Evolutionary conservation across 176 grass and related monocot species (phyloP).

Genomic region (Carex pumila): DNA sequence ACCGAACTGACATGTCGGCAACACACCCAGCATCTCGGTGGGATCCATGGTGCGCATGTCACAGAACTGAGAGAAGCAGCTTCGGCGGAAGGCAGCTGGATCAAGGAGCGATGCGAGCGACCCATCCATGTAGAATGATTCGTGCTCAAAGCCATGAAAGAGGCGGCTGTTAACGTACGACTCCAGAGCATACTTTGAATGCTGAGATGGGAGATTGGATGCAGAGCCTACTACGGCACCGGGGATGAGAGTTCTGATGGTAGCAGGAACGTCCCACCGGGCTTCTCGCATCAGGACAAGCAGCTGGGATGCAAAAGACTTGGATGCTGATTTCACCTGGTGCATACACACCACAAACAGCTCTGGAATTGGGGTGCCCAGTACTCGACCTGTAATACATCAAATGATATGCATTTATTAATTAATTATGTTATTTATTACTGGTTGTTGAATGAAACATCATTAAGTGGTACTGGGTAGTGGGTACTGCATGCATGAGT

Average conservation of each 20-base stretch:
- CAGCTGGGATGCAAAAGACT: slow-evolving; percentile 65
- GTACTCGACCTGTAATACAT: background rate
- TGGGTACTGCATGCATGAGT: background rate
- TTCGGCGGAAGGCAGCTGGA: slow-evolving; percentile 63
- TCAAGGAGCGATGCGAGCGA: slow-evolving; percentile 87
- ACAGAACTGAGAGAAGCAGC: slow-evolving; percentile 60
- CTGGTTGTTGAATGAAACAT: background rate
- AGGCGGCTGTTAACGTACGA: slow-evolving; percentile 55
- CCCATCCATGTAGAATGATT: slow-evolving; percentile 95
- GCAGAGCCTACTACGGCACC: slow-evolving; percentile 10
- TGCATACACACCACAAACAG: slow-evolving; percentile 60
- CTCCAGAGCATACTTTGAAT: slow-evolving; percentile 79
- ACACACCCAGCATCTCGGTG: slow-evolving; percentile 68
- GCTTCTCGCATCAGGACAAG: slow-evolving; percentile 52
- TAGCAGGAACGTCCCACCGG: slow-evolving; percentile 48
- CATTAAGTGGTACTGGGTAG: background rate
- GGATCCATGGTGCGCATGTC: slow-evolving; percentile 99
- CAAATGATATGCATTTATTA: background rate
- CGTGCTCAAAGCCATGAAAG: slow-evolving; percentile 88
- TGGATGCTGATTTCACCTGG: slow-evolving; percentile 52
- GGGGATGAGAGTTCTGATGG: slow-evolving; percentile 56
- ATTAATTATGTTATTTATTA: background rate
- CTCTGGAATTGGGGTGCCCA: slow-evolving; percentile 42
- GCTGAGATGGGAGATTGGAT: slow-evolving; percentile 22
- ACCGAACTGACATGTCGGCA: slow-evolving; percentile 80